phyloP scores from a whole-genome alignment of 306 rosid genomes.

The Dalbergia oliveri region DNA sequence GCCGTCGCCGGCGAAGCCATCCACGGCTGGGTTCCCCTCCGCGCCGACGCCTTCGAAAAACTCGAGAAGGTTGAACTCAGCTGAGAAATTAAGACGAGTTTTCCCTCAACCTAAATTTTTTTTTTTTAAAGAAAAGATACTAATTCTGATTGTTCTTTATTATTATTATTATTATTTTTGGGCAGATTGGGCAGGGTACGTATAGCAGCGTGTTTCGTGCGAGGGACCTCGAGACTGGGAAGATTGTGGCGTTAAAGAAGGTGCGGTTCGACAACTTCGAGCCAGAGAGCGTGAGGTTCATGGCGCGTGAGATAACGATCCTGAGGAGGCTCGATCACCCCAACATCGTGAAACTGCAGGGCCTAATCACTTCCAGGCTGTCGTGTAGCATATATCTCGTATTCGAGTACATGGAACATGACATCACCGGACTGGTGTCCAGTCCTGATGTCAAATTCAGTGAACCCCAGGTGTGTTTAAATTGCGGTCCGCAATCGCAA shows the following conservation, averaged over 20 bases:
- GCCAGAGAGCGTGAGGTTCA: slow-evolving; percentile 93
- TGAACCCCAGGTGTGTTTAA: slow-evolving; percentile 73
- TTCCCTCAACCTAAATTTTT: background rate
- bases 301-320: slow-evolving; percentile 91
- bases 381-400: slow-evolving; percentile 89
- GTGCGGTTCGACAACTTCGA: slow-evolving; percentile 91
- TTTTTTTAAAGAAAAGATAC: too few species aligned
- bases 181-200: slow-evolving; percentile 94
- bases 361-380: slow-evolving; percentile 80
- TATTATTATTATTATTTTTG: background rate
- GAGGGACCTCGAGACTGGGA: slow-evolving; percentile 76
- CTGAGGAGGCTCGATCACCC: slow-evolving; percentile 90
- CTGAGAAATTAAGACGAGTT: background rate
- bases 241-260: slow-evolving; percentile 90
- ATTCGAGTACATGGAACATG: slow-evolving; percentile 97
- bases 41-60: slow-evolving; percentile 83
- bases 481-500: background rate
- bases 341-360: slow-evolving; percentile 76
- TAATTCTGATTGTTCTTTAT: too few species aligned
- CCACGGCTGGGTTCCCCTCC: slow-evolving; percentile 94
- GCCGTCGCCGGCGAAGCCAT: slow-evolving; percentile 97
- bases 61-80: slow-evolving; percentile 69
- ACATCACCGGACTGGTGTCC: slow-evolving; percentile 82
- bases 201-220: slow-evolving; percentile 93
- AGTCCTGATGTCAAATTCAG: slow-evolving; percentile 79